Conservation (phyloP, 768 basidiomycete species). For the Saitozyma podzolica region DNA sequence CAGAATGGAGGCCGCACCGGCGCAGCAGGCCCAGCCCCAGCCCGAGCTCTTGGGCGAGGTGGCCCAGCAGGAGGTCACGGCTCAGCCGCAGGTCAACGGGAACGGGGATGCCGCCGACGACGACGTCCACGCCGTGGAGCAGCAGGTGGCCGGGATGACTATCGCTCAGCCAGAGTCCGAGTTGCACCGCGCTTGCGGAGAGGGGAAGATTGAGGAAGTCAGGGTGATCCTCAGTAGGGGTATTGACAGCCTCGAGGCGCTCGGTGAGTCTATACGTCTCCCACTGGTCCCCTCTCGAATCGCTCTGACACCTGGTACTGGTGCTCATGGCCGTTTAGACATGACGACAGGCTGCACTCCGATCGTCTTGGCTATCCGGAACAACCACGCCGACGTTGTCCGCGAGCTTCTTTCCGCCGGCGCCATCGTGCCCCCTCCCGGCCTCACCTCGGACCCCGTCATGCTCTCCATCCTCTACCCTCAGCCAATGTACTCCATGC, state of each 20-base stretch:
- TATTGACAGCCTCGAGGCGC: slow-evolving; percentile 41
- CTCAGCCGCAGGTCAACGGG: too few relatives aligned
- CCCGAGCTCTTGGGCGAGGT: not conserved
- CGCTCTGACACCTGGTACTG: not conserved
- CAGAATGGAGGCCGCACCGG: not conserved
- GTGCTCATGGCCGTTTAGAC: slow-evolving; percentile 28
- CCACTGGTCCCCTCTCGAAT: not conserved
- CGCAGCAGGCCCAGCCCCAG: not conserved
- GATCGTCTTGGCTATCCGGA: slow-evolving; percentile 49
- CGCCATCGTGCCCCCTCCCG: slow-evolving; percentile 49
- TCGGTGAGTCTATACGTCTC: slow-evolving; percentile 37
- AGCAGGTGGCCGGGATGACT: slow-evolving; percentile 1
- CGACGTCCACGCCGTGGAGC: not conserved
- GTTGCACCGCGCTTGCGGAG: slow-evolving; percentile 46
- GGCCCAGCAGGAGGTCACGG: not conserved
- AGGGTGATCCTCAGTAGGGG: slow-evolving; percentile 36
- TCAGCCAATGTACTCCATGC: slow-evolving; percentile 39
- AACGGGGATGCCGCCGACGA: not conserved
- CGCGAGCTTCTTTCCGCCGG: slow-evolving; percentile 47
- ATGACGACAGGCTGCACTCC: slow-evolving; percentile 47
- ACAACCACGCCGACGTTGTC: slow-evolving; percentile 46
- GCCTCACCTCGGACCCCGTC: slow-evolving; percentile 43
- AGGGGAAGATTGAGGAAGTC: slow-evolving; percentile 48
- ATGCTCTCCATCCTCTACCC: slow-evolving; percentile 49
- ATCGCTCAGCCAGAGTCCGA: slow-evolving; percentile 17